These are phyloP conservation scores for Neospermospora avenae DNA, from an alignment of 2,329 filamentous ascomycete species.

Conservation along the genomic window DNA sequence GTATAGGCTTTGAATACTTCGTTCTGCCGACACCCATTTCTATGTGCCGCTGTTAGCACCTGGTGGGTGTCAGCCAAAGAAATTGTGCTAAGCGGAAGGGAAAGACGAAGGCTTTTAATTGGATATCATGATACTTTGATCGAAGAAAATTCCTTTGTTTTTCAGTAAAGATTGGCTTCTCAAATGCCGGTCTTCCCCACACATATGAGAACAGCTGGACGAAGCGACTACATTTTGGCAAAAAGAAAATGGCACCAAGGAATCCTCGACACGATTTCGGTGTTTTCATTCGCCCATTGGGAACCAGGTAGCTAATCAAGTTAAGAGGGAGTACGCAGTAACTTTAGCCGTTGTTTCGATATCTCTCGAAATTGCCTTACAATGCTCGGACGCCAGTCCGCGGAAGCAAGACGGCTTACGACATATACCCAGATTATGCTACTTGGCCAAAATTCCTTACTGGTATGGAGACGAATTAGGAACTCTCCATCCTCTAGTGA, in stretches of 20 bases:
- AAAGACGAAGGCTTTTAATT: neutral
- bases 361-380: neutral
- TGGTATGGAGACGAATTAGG: neutral
- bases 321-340: neutral
- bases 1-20: neutral
- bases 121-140: neutral
- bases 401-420: neutral
- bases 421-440: neutral
- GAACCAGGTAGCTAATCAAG: neutral
- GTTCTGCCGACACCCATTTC: neutral
- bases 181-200: neutral
- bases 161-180: neutral
- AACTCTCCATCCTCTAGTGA: neutral
- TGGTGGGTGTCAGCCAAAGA: neutral
- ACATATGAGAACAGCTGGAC: neutral
- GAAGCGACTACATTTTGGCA: neutral
- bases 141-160: neutral
- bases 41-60: neutral
- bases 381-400: neutral
- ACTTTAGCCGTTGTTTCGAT: neutral
- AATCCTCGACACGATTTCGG: neutral
- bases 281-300: neutral
- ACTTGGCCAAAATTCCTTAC: neutral
- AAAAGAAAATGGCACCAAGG: neutral
- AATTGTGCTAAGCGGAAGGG: neutral